Conservation (phyloP, 805 yeast species). For the Suhomyces sp. region DNA sequence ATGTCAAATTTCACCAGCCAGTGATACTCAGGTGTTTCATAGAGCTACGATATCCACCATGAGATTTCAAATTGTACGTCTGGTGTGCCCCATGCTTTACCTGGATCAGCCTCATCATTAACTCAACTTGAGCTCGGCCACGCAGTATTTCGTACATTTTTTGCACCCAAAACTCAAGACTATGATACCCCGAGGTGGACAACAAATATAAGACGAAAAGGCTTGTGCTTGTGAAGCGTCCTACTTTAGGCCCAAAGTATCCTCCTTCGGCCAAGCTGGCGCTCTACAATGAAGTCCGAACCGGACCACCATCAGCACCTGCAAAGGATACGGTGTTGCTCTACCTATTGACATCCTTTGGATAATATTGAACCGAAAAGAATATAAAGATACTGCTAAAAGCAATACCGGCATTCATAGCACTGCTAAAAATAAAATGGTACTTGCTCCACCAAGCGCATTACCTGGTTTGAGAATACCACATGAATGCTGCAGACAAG, state of each 20-base stretch:
- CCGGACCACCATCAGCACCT: conserved; percentile 38
- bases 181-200: neutral
- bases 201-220: neutral
- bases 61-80: neutral
- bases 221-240: conserved; percentile 23
- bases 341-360: conserved; percentile 29
- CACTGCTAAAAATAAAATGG: conserved; percentile 29
- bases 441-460: conserved; percentile 35
- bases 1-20: too few species aligned
- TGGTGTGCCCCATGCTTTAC: neutral
- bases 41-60: neutral
- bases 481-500: conserved; percentile 25
- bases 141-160: neutral
- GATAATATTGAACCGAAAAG: conserved; percentile 35
- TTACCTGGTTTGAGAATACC: conserved; percentile 22
- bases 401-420: conserved; percentile 32
- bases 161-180: conserved; percentile 9
- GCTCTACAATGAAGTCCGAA: conserved; percentile 14
- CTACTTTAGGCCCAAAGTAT: conserved; percentile 34
- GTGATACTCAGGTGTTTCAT: too few species aligned
- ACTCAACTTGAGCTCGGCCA: neutral
- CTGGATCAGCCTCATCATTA: neutral
- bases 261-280: conserved; percentile 27
- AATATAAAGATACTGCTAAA: conserved; percentile 32
- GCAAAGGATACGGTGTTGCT: conserved; percentile 23